phyloP scores from a whole-genome alignment of 2,329 filamentous ascomycete genomes.

The Fusarium nygamai region DNA sequence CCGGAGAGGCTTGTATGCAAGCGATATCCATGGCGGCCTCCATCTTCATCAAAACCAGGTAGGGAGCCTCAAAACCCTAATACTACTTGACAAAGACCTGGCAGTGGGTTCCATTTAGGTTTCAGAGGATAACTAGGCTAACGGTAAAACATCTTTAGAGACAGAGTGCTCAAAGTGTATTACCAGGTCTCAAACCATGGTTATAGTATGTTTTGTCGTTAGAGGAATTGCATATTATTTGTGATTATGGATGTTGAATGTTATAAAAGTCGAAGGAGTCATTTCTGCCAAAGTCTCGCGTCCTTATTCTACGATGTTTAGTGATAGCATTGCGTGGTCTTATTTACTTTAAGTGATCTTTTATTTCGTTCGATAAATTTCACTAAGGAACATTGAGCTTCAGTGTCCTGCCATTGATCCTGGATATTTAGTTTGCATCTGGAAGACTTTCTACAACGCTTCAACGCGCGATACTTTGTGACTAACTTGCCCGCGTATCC shows the following conservation, averaged over 20 bases:
- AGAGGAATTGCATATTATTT: neutral
- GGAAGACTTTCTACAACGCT: neutral
- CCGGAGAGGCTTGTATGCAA: neutral
- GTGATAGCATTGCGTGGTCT: fast-evolving
- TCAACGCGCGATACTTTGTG: neutral
- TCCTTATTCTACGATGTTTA: no score
- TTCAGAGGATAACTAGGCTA: no score
- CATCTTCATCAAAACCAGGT: neutral
- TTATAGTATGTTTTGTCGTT: neutral
- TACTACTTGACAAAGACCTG: neutral
- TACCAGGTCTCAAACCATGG: neutral
- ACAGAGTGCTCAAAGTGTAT: neutral
- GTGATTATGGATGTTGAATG: neutral
- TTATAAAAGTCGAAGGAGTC: neutral
- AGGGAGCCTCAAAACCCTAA: neutral
- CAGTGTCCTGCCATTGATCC: no score
- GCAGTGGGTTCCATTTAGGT: neutral
- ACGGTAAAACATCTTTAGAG: neutral
- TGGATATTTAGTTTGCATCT: fast-evolving
- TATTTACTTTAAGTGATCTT: neutral
- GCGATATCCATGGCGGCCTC: no score
- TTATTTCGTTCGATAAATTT: no score
- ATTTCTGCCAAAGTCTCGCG: no score
- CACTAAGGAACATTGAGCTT: neutral
- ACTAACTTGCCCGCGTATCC: neutral